These are phyloP conservation scores for Diaporthe nobilis DNA, from an alignment of 2,329 filamentous ascomycete genomes.

Conservation along the genomic window DNA sequence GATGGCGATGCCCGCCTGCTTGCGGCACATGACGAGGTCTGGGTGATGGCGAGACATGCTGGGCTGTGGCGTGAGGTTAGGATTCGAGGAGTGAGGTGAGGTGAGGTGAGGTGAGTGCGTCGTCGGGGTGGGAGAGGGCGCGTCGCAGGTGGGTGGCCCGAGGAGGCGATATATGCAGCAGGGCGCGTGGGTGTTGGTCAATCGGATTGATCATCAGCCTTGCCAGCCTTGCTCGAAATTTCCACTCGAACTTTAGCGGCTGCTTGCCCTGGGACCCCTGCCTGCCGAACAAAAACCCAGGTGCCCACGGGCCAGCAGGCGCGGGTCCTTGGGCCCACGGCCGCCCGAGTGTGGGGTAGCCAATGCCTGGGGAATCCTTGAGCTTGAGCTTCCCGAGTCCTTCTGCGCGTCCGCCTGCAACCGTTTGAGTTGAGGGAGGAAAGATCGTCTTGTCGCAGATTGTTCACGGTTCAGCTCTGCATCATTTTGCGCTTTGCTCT, in stretches of 20 bases:
- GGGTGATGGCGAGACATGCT: constrained; percentile 95
- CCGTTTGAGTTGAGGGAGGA: constrained; percentile 11
- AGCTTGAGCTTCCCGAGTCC: constrained; percentile 27
- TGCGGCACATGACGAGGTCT: constrained; percentile 99
- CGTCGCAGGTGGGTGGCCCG: constrained; percentile 6
- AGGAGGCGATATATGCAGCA: not conserved
- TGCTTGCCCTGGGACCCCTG: constrained; percentile 13
- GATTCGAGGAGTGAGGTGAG: not conserved
- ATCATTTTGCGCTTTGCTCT: not conserved
- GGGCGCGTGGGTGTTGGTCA: not conserved
- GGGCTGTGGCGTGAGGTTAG: constrained; percentile 26
- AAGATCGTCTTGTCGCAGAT: constrained; percentile 10
- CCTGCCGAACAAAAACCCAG: constrained; percentile 21
- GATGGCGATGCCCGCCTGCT: constrained; percentile 97
- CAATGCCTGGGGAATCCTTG: constrained; percentile 24
- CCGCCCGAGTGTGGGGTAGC: constrained; percentile 28
- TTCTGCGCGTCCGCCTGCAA: not conserved
- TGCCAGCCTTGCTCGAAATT: constrained; percentile 38
- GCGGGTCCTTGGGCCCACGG: constrained; percentile 14
- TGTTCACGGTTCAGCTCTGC: not conserved
- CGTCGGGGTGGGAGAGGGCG: constrained; percentile 5
- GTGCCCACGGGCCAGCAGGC: not conserved
- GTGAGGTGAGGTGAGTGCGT: not conserved
- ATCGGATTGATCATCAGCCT: constrained; percentile 33
- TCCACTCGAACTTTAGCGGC: constrained; percentile 25